A percentile compares a stretch with the other conserved stretches of the same genome.
Conservation (phyloP, 306 rosid species). For the Dryas alaskensis region DNA sequence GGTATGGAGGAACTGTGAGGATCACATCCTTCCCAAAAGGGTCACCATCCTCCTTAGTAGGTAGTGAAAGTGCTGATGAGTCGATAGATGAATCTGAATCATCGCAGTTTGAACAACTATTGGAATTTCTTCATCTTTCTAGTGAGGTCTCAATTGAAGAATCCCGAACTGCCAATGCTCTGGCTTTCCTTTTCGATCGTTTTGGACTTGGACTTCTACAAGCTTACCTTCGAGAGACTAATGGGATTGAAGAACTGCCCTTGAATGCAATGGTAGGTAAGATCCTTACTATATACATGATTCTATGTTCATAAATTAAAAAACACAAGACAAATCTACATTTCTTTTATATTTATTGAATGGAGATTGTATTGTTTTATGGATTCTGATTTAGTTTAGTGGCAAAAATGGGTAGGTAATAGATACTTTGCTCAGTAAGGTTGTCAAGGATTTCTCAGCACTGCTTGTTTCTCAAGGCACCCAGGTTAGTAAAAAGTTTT, state of each 20-base stretch:
- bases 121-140: conserved; percentile 73
- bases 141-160: conserved; percentile 66
- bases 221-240: conserved; percentile 72
- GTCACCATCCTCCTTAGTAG: conserved; percentile 47
- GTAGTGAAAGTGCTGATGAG: conserved; percentile 70
- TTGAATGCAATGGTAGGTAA: conserved; percentile 98
- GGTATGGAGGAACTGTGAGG: conserved; percentile 95
- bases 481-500: conserved; percentile 52
- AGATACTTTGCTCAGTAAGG: conserved; percentile 72
- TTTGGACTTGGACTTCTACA: conserved; percentile 81
- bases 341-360: background rate
- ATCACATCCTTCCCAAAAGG: conserved; percentile 72
- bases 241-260: conserved; percentile 61
- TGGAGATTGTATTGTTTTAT: conserved; percentile 11
- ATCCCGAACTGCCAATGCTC: conserved; percentile 57
- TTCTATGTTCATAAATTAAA: background rate
- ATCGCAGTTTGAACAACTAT: conserved; percentile 70
- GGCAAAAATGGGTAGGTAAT: conserved; percentile 51
- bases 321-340: background rate
- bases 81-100: conserved; percentile 72
- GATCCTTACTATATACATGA: conserved; percentile 35
- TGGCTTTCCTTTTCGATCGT: conserved; percentile 79
- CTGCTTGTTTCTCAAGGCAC: conserved; percentile 87
- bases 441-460: conserved; percentile 80
- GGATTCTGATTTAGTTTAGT: conserved; percentile 28